Conservation (phyloP, 805 yeast genomes). For the Candida ipomoeae region DNA sequence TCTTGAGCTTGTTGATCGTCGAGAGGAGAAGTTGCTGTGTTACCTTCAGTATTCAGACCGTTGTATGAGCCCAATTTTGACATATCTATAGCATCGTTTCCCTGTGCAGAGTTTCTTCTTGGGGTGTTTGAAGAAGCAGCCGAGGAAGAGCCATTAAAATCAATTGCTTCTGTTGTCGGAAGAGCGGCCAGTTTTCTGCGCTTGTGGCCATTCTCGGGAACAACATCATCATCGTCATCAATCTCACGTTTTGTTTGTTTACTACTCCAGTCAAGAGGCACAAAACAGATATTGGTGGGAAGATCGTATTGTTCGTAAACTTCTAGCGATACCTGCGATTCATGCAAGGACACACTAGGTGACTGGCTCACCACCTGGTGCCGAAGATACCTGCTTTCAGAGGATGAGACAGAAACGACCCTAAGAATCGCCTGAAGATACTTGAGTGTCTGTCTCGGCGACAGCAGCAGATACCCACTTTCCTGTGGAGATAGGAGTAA, state of each 20-base stretch:
- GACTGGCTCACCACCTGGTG: neutral
- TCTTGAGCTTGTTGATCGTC: neutral
- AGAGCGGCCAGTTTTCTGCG: neutral
- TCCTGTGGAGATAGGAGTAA: slow-evolving; percentile 11
- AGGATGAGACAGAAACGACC: slow-evolving; percentile 11
- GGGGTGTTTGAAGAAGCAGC: neutral
- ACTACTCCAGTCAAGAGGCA: slow-evolving; percentile 9
- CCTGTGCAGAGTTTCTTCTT: neutral
- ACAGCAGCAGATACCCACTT: slow-evolving; percentile 15
- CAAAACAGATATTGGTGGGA: slow-evolving; percentile 14
- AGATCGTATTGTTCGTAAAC: slow-evolving; percentile 11
- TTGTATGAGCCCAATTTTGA: neutral
- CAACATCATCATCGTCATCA: neutral
- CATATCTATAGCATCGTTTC: neutral
- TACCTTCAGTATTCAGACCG: neutral
- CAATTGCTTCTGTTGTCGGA: neutral
- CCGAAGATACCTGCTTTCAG: slow-evolving; percentile 5
- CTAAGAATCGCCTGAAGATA: slow-evolving; percentile 15
- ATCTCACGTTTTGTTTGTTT: neutral
- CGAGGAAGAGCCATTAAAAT: neutral
- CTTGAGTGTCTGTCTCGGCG: slow-evolving; percentile 13
- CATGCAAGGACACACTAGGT: neutral
- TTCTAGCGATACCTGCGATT: slow-evolving; percentile 4
- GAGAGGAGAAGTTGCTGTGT: neutral
- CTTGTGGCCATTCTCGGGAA: neutral